Base-by-base conservation (phyloP, 225 moss, liverwort and hornwort genomes). In the Physcomitrium patens region DNA sequence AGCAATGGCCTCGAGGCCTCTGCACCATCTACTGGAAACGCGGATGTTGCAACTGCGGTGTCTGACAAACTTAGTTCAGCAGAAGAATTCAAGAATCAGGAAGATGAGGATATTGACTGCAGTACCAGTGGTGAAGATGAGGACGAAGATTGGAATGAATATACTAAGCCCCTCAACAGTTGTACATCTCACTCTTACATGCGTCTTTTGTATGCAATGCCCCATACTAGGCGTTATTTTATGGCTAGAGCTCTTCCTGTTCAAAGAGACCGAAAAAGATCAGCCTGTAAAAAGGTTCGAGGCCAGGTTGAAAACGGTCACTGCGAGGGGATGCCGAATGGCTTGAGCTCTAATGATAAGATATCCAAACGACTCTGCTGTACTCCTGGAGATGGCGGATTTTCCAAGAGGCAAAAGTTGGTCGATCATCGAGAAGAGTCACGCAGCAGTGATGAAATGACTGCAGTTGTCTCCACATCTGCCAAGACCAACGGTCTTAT, bases 221-320 rank as follows among this genome's bases (percentile, higher is more conserved):
- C 94, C 19, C 92, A 90, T 70, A 94, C 94, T 14, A 82, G 96
- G 60, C 79, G 96, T 47, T 94, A 92, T 61, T 96, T 91, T 31
- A 80, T 91, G 78, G 92, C 96, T 1, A 92, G 88, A 79, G 86
- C 92, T 37, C 68, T 84, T 62, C 85, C 84, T 23, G 79, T 71
- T 10, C 92, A 87, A 72, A 83, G 79, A 72, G 81, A 83, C 12
- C 85, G 81, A 26, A 94, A 91, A 73, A 72, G 80, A 48, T 80
- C 68, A 19, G 70, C 65, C 64, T 74, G 83, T 69, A 82, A 63
- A 18, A 91, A 80, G 84, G 69, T 53, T 58, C 87, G 67, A 70
- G 84, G 70, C 75, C 78, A 75, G 46, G 41, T 74, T 65, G 81
- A 86, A 16, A 76, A 56, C 16, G 84, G 70, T 19, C 57, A 41